A percentile compares a stretch with the other conserved stretches of the same genome.
Evolutionary conservation across 331 rosid genomes (phyloP).

Genomic region (Rhamnella rubrinervis): DNA sequence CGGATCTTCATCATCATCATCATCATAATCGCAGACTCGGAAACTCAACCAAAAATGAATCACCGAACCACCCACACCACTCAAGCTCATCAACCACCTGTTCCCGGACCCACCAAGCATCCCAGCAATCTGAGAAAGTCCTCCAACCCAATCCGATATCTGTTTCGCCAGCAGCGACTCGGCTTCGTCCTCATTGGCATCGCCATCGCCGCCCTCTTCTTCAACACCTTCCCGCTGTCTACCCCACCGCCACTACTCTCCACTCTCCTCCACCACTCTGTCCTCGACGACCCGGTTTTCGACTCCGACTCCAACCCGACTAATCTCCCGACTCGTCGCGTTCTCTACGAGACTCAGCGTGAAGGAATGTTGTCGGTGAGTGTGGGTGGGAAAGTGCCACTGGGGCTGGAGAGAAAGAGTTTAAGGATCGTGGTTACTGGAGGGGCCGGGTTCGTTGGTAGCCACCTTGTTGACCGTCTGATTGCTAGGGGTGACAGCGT

Average conservation of each 20-base stretch:
- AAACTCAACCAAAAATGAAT: not conserved
- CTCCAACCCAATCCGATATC: constrained; percentile 1
- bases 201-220: constrained; percentile 46
- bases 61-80: constrained; percentile 31
- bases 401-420: constrained; percentile 34
- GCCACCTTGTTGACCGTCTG: constrained; percentile 89
- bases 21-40: no score
- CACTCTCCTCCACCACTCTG: not conserved
- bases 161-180: constrained; percentile 38
- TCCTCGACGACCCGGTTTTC: not conserved
- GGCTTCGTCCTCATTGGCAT: constrained; percentile 55
- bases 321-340: constrained; percentile 39
- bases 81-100: constrained; percentile 3
- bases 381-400: constrained; percentile 42
- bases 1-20: no score
- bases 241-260: not conserved
- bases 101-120: not conserved
- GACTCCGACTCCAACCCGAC: not conserved
- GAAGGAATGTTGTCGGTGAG: constrained; percentile 1
- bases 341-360: constrained; percentile 26
- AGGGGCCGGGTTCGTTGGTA: constrained; percentile 91
- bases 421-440: constrained; percentile 75
- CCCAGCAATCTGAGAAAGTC: not conserved
- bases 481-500: constrained; percentile 78
- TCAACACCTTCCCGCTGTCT: constrained; percentile 29